Conservation (phyloP, 257 asterid species). For the Ajuga chamaepitys region DNA sequence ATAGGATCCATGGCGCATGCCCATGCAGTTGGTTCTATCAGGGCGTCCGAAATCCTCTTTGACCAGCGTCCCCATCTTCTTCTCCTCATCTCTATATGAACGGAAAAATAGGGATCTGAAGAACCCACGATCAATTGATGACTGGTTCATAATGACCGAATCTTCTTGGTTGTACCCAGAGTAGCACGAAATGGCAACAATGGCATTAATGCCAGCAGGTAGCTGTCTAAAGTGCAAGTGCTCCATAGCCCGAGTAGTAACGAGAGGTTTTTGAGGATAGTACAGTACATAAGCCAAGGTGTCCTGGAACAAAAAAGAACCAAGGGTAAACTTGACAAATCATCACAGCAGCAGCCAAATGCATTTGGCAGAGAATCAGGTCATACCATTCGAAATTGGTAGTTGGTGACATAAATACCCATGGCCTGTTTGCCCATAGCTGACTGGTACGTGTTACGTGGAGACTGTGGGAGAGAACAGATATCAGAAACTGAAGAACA, state of each 20-base stretch:
- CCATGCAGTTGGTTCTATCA: constrained; percentile 88
- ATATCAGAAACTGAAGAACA: constrained; percentile 16
- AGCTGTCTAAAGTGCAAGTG: constrained; percentile 95
- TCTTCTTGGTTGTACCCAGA: constrained; percentile 98
- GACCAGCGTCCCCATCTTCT: constrained; percentile 96
- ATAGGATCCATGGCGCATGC: constrained; percentile 98
- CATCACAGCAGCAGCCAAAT: neutral
- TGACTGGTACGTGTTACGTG: constrained; percentile 98
- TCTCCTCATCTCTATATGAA: constrained; percentile 93
- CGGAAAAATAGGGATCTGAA: constrained; percentile 91
- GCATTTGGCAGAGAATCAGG: constrained; percentile 3
- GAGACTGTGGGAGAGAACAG: constrained; percentile 54
- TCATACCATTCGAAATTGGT: constrained; percentile 92
- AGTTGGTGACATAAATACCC: constrained; percentile 97
- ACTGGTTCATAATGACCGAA: constrained; percentile 97
- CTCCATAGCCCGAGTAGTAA: constrained; percentile 99
- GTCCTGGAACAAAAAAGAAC: constrained; percentile 40
- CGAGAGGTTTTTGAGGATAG: constrained; percentile 97
- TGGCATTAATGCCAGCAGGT: constrained; percentile 98
- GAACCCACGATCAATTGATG: constrained; percentile 93
- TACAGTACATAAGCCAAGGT: constrained; percentile 92
- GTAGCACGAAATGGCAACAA: constrained; percentile 90
- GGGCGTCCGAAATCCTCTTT: constrained; percentile 99
- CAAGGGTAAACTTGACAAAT: neutral
- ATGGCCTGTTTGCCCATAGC: constrained; percentile 99